Evolutionary conservation across 75 land plant genomes (phyloP).

Genomic region (Adiantum capillusveneris): DNA sequence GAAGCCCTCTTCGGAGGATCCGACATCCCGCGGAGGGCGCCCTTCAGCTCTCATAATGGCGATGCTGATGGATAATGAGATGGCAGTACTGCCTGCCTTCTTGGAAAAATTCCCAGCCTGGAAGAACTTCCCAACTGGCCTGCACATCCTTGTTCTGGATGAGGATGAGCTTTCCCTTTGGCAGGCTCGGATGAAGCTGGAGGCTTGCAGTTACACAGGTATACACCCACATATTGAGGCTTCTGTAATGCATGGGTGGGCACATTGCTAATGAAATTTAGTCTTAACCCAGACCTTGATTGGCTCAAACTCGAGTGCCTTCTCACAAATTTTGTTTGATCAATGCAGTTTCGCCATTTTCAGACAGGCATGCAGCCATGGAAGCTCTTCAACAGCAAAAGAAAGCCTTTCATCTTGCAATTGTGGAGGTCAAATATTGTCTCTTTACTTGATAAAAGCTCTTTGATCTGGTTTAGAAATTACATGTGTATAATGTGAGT

Average conservation of each 20-base stretch:
- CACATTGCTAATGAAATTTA: background rate
- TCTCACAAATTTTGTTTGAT: background rate
- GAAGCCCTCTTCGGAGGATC: no score
- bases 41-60: no score
- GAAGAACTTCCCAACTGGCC: slow-evolving; percentile 72
- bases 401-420: slow-evolving; percentile 53
- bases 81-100: slow-evolving; percentile 11
- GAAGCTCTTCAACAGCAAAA: slow-evolving; percentile 20
- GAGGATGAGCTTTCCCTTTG: slow-evolving; percentile 29
- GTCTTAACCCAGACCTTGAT: background rate
- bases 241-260: background rate
- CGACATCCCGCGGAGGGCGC: no score
- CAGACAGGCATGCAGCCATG: slow-evolving; percentile 38
- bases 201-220: slow-evolving; percentile 55
- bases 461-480: no score
- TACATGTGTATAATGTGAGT: no score
- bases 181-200: slow-evolving; percentile 38
- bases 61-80: no score
- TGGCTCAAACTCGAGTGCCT: background rate
- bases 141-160: slow-evolving; percentile 46
- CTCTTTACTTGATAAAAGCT: background rate
- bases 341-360: slow-evolving; percentile 46
- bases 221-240: background rate
- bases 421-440: slow-evolving; percentile 43
- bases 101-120: slow-evolving; percentile 38